These are phyloP conservation scores for Hortaea sp. DNA, from an alignment of 2,329 filamentous ascomycete genomes.

Conservation along the genomic window DNA sequence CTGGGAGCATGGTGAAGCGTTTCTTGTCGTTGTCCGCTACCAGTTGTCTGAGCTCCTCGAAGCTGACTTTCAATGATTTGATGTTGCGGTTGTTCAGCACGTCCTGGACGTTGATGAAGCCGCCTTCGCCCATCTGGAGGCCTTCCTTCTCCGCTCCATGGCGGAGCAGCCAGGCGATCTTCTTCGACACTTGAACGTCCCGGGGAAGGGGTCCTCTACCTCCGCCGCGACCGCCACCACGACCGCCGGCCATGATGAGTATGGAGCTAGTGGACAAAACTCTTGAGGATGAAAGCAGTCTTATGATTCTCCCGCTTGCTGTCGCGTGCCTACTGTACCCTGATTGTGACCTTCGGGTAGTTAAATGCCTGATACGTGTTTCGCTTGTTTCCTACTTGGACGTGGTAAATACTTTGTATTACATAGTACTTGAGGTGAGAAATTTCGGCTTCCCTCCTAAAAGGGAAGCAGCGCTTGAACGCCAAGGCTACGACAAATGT, in stretches of 20 bases:
- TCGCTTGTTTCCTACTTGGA: no score
- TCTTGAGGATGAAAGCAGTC: no score
- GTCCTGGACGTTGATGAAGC: slow-evolving; percentile 51
- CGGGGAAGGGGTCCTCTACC: slow-evolving; percentile 10
- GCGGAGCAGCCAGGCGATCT: slow-evolving; percentile 42
- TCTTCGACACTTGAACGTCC: slow-evolving; percentile 24
- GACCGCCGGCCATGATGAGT: slow-evolving; percentile 1
- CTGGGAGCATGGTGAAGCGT: slow-evolving; percentile 69
- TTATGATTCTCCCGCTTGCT: no score
- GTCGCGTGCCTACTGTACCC: no score
- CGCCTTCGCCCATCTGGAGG: slow-evolving; percentile 46
- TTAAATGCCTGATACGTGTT: no score
- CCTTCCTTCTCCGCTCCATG: slow-evolving; percentile 53
- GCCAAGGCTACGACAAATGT: background rate
- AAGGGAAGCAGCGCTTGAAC: background rate
- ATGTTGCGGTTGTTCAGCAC: slow-evolving; percentile 51
- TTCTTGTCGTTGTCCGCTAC: slow-evolving; percentile 79
- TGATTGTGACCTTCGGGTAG: no score
- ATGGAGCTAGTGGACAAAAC: background rate
- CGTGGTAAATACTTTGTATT: no score
- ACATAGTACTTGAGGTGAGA: no score
- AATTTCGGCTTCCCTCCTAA: background rate
- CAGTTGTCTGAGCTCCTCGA: slow-evolving; percentile 60
- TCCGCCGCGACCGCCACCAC: slow-evolving; percentile 1
- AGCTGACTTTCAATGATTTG: slow-evolving; percentile 59